These are phyloP conservation scores for Sugiyamaella smithiae DNA, from an alignment of 805 yeast genomes.

Conservation along the genomic window DNA sequence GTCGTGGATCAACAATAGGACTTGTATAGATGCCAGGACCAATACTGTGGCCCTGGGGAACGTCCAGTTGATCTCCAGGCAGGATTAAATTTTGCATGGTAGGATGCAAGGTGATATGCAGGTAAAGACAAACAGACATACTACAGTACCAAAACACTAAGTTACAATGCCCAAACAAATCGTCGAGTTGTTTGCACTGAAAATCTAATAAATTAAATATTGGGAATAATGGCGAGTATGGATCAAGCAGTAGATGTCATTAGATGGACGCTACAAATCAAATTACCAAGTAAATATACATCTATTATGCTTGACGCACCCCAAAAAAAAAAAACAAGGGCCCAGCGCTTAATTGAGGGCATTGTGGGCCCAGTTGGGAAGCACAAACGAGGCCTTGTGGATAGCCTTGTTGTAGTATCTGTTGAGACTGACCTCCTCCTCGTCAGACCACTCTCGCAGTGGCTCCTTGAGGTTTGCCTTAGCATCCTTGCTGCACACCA, in stretches of 20 bases:
- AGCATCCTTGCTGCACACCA: slow-evolving; percentile 85
- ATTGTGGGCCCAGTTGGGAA: slow-evolving; percentile 85
- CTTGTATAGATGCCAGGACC: slow-evolving; percentile 24
- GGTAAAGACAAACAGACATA: no score
- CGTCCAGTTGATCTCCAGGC: slow-evolving; percentile 5
- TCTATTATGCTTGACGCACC: no score
- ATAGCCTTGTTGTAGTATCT: slow-evolving; percentile 80
- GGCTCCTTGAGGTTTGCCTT: slow-evolving; percentile 66
- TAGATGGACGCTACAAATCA: no score
- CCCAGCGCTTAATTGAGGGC: slow-evolving; percentile 42
- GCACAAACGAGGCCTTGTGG: slow-evolving; percentile 84
- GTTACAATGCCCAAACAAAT: no score
- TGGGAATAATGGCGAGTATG: no score
- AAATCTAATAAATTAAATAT: no score
- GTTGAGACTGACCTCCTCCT: slow-evolving; percentile 62
- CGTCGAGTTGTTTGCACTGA: no score
- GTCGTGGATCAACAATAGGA: slow-evolving; percentile 13
- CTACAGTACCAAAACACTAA: no score
- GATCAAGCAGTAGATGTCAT: no score
- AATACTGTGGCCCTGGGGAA: neutral
- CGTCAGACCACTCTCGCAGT: slow-evolving; percentile 57
- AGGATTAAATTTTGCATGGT: slow-evolving; percentile 7
- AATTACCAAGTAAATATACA: no score
- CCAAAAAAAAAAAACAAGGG: no score
- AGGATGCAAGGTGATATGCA: no score